These are phyloP conservation scores for Bjerkandera adusta DNA, from an alignment of 1,284 basidiomycete genomes.

Conservation along the genomic window DNA sequence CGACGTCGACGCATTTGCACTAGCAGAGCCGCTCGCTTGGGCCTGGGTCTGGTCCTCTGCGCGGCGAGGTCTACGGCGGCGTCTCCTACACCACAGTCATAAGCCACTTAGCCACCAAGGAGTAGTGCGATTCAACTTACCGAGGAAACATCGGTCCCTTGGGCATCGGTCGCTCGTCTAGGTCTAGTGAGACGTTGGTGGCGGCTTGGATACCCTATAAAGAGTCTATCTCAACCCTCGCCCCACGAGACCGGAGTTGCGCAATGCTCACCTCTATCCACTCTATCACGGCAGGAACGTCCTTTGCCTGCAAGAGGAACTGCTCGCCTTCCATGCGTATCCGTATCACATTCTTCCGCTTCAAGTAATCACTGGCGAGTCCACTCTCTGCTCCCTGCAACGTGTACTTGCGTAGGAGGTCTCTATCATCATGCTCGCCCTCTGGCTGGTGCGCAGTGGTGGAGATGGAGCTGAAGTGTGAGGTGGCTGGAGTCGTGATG, in stretches of 20 bases:
- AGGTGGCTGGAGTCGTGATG: conserved; percentile 11
- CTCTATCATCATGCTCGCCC: conserved; percentile 41
- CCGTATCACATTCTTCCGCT: conserved; percentile 94
- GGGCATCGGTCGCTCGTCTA: conserved; percentile 90
- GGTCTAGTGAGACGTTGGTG: conserved; percentile 89
- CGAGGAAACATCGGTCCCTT: conserved; percentile 78
- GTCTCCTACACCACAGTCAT: conserved; percentile 16
- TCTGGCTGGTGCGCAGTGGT: conserved; percentile 13
- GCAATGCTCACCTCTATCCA: conserved; percentile 85
- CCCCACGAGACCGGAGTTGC: not conserved
- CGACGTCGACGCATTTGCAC: conserved; percentile 2
- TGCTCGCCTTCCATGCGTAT: conserved; percentile 94
- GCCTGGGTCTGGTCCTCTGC: conserved; percentile 7
- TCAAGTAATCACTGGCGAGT: conserved; percentile 92
- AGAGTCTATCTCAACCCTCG: not conserved
- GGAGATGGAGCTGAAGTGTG: conserved; percentile 11
- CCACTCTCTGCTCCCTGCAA: conserved; percentile 92
- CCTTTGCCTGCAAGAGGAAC: conserved; percentile 90
- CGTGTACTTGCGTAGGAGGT: conserved; percentile 68
- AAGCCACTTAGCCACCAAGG: not conserved
- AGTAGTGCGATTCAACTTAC: conserved; percentile 36
- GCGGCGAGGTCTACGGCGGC: conserved; percentile 15
- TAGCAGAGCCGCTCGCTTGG: not conserved
- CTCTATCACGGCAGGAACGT: conserved; percentile 84
- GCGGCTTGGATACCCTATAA: conserved; percentile 84